Base-by-base conservation (phyloP, 257 asterid genomes). In the Haberlea rhodopensis region DNA sequence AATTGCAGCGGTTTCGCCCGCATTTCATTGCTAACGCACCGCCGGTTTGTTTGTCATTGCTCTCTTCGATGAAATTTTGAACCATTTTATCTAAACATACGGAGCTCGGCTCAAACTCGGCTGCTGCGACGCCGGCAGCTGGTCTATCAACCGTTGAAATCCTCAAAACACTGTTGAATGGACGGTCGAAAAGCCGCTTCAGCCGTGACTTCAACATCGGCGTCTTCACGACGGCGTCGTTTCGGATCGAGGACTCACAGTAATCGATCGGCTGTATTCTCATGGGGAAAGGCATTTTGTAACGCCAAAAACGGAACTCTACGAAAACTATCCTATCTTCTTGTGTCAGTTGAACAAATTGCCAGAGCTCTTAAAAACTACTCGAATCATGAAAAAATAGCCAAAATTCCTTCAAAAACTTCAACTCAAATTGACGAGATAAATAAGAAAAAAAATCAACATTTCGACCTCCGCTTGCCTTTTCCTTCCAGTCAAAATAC, bases 111-210 rank as follows among this genome's bases (percentile, higher is more conserved):
- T 90, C 97, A 7, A 91, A 78, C 69, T 88, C 92, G 27, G 66
- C 58, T 23, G 54, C 60, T 16, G 73, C 68, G 9, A 66, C 70
- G 22, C 73, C 85, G 40, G 66, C 25, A 29, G 48, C 60, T 60
- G 74, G 76, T 67, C 81, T 85, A n/a, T 80, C 89, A 23, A 82
- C 70, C 8, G 78, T 75, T 5, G 97, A 85, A 71, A 67, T 80
- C 67, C 79, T 81, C 68, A 83, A 63, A 11, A 85, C 91, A 26
- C 87, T 77, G 70, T 78, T 84, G 72, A 88, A 85, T 40, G 95
- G 97, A 5, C 95, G 87, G 80, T 90, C 97, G 54, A 91, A 91
- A 19, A 91, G 89, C 57, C 94, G 84, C 75, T 83, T 91, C 69
- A 91, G 76, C 70, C 97, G 75, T n/a, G 96, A 91, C 70, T 85